Evolutionary conservation across 257 asterid genomes (phyloP).

Genomic region (Echium plantagineum): DNA sequence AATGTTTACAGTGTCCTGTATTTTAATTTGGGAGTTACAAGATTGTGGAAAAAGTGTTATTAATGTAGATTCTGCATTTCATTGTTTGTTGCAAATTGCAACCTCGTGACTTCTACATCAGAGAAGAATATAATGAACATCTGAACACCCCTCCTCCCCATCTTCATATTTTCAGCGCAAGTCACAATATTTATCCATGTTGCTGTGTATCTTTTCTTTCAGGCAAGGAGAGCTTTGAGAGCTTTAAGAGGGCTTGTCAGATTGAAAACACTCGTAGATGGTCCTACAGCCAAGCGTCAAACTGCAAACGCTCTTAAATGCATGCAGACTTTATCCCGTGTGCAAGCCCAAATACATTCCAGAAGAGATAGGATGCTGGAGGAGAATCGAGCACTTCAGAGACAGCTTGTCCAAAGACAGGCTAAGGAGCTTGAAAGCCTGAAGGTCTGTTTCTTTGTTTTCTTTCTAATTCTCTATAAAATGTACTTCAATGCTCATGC

Average conservation of each 20-base stretch:
- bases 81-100: not conserved
- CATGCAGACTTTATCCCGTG: conserved; percentile 13
- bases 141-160: too few relatives aligned
- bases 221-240: conserved; percentile 13
- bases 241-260: conserved; percentile 15
- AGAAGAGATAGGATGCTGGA: conserved; percentile 14
- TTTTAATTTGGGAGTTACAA: not conserved
- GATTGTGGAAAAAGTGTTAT: not conserved
- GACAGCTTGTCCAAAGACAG: conserved; percentile 16
- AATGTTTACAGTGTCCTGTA: not conserved
- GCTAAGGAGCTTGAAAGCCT: conserved; percentile 17
- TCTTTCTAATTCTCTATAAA: not conserved
- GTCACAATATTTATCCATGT: not conserved
- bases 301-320: conserved; percentile 13
- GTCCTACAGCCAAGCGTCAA: conserved; percentile 12
- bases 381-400: conserved; percentile 14
- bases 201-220: not conserved
- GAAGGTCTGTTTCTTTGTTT: conserved; percentile 13
- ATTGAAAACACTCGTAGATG: conserved; percentile 14
- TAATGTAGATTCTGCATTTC: conserved; percentile 3
- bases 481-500: too few relatives aligned
- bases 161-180: not conserved
- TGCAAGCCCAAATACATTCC: conserved; percentile 10
- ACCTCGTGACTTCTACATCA: not conserved
- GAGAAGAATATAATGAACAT: too few relatives aligned